Base-by-base conservation (phyloP, 1,284 basidiomycete species). In the Microbotryum violaceum region DNA sequence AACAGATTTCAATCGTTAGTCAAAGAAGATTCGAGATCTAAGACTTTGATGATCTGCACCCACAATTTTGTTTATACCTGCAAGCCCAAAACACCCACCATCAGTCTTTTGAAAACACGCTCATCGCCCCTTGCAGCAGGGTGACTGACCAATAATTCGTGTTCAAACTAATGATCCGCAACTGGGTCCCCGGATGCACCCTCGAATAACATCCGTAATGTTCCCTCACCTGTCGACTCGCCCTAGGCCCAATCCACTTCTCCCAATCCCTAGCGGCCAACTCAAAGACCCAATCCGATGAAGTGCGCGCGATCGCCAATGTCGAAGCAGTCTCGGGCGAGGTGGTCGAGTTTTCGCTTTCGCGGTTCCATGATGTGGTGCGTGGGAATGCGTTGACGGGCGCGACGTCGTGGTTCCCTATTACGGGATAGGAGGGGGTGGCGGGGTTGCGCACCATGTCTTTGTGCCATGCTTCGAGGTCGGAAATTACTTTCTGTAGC, bases 71-170 rank as follows among this genome's bases (percentile, higher is more conserved):
- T 57, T 67, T 67, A 51, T 67, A 69, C 63, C 62, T 63, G 62
- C 10, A n/a, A 50, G 56, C 62, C 29, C 46, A 65, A 57, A 31
- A 10, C 29, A 58, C 27, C 53, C 47, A 58, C 42, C 9, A 49
- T 49, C 27, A 50, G 9, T 18, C 46, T 9, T 8, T 48, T 4
- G 21, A 18, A 42, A 12, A 44, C n/a, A 25, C 20, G 42, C n/a
- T 7, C 7, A 42, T 3, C n/a, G 31, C 20, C 9, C 16, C 16
- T 21, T 3, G 42, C 45, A 25, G 6, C 7, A 20, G 21, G 18
- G 31, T 33, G 16, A 18, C 81, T 68, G 81, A 83, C 81, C 82
- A 83, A 61, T 81, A 83, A 23, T 81, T 78, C 5, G 81, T 81
- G 61, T 84, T 84, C 59, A 83, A 63, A 0, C 81, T 81, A 45